These are phyloP conservation scores for Quercus phellos DNA, from an alignment of 331 rosid species.

Conservation along the genomic window DNA sequence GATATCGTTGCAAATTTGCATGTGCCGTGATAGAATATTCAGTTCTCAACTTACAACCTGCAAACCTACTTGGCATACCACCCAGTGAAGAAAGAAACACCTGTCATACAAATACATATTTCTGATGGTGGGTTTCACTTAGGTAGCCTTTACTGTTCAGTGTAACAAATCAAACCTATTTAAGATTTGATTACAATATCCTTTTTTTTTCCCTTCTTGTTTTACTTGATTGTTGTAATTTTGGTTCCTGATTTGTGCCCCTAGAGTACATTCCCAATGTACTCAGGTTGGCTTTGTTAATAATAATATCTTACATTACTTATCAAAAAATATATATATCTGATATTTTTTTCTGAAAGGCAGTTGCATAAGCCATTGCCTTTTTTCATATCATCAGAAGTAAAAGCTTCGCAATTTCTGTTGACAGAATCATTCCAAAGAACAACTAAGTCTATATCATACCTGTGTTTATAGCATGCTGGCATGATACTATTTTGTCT, in stretches of 20 bases:
- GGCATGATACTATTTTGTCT: not conserved
- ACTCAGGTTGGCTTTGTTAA: too few species aligned
- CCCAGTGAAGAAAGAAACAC: not conserved
- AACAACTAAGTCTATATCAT: not conserved
- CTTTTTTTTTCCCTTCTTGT: too few species aligned
- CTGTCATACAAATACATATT: not conserved
- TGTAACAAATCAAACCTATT: not conserved
- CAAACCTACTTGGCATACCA: not conserved
- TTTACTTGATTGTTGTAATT: too few species aligned
- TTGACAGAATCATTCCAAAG: not conserved
- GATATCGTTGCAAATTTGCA: not conserved
- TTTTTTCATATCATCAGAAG: too few species aligned
- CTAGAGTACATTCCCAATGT: too few species aligned
- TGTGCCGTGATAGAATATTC: not conserved
- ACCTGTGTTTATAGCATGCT: not conserved
- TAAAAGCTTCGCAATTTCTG: not conserved
- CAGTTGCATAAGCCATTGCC: too few species aligned
- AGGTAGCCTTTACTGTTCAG: not conserved
- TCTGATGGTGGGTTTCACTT: not conserved
- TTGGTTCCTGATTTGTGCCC: too few species aligned
- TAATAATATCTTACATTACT: too few species aligned
- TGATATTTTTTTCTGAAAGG: too few species aligned
- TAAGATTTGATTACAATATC: not conserved
- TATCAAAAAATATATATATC: too few species aligned
- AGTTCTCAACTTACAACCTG: not conserved